These are phyloP conservation scores for Lecanosticta acicola DNA, from an alignment of 2,329 filamentous ascomycete genomes.

Conservation along the genomic window DNA sequence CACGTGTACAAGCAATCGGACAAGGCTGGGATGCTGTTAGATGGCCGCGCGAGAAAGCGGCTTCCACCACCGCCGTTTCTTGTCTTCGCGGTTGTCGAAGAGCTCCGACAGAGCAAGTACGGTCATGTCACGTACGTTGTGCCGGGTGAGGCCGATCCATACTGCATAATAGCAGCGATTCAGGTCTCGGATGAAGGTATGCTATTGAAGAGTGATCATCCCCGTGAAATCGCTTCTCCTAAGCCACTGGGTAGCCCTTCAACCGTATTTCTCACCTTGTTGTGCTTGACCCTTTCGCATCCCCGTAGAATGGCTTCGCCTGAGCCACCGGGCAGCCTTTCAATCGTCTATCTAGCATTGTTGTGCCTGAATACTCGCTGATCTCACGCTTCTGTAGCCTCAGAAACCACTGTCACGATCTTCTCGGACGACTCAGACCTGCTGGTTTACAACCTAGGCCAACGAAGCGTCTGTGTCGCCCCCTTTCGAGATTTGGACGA, in stretches of 20 bases:
- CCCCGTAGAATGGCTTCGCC: too few species aligned
- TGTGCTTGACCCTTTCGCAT: too few species aligned
- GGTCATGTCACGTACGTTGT: slow-evolving; percentile 53
- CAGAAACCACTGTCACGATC: slow-evolving; percentile 40
- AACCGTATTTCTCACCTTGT: too few species aligned
- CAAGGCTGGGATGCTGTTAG: slow-evolving; percentile 13
- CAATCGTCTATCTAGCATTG: too few species aligned
- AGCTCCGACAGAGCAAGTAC: slow-evolving; percentile 44
- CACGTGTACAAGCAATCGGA: slow-evolving; percentile 40
- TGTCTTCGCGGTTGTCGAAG: slow-evolving; percentile 70
- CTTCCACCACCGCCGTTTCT: slow-evolving; percentile 62
- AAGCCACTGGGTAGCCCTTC: too few species aligned
- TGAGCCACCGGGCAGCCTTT: too few species aligned
- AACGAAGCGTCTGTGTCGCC: slow-evolving; percentile 55
- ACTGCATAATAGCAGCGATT: slow-evolving; percentile 64
- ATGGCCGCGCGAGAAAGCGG: slow-evolving; percentile 20
- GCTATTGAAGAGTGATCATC: too few species aligned
- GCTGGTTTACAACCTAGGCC: slow-evolving; percentile 64
- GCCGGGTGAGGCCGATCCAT: slow-evolving; percentile 78
- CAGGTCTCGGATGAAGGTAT: background rate
- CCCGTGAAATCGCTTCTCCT: too few species aligned
- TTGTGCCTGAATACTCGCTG: too few species aligned
- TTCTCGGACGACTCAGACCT: slow-evolving; percentile 87
- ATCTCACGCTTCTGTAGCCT: slow-evolving; percentile 41
- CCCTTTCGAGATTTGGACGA: slow-evolving; percentile 62